Base-by-base conservation (phyloP, 306 rosid species). In the Potentilla sterilis region DNA sequence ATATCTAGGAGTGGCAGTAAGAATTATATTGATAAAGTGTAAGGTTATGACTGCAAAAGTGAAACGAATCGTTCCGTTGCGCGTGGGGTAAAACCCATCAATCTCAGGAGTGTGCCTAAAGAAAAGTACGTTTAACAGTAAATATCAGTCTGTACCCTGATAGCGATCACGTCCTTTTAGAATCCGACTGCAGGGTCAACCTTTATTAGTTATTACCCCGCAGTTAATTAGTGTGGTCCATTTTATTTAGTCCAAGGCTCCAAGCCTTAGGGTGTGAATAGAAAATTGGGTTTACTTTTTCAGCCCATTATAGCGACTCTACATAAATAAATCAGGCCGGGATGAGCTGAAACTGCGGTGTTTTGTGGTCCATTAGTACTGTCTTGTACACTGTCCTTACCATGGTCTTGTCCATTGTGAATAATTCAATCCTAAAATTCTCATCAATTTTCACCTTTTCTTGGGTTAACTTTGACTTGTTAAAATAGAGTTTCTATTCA, bases 61-160 rank as follows among this genome's bases (percentile, higher is more conserved):
- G 35, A 19, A 15, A 61, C 1, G 40, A 28, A 28, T 1, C 28
- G 67, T 62, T 34, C 3, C 24, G 38, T 40, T 18, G 47, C 73
- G 73, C 77, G 72, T 78, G 73, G 66, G 73, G 73, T 46, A 63
- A 40, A 38, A 16, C 52, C 47, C 44, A 66, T 61, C 34, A 18
- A 8, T 6, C 18, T 63, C 38, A 18, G 19, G 11, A 43, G 44
- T 12, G 72, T 62, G 38, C 48, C 67, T 19, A 13, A 71, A 18
- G 63, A 75, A 22, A 16, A 15, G 68, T 32, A 63, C 68, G 12
- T 2, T 22, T 22, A 6, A 5, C 41, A 62, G 41, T 6, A 7
- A 59, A 35, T 63, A 34, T 22, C 21, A 62, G 42, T 5, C 22
- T 32, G 67, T 34, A 62, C 11, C 40, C 19, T 34, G 44, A 61